These are phyloP conservation scores for Amanita polypyramis DNA, from an alignment of 768 basidiomycete genomes.

Conservation along the genomic window DNA sequence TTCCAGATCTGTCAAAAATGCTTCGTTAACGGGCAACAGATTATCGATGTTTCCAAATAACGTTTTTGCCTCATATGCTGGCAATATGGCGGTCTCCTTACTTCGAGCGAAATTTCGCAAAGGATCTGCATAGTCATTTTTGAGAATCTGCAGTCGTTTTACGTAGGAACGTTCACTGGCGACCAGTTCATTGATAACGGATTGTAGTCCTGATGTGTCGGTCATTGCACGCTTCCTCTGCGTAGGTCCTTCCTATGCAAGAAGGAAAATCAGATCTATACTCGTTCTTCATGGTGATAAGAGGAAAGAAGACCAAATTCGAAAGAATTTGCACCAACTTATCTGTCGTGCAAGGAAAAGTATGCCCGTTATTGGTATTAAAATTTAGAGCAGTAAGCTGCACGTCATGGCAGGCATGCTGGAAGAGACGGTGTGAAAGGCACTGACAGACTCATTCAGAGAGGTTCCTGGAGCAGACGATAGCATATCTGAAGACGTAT, in stretches of 20 bases:
- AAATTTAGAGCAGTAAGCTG: background rate
- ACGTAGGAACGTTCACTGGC: conserved; percentile 88
- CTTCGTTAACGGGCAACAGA: conserved; percentile 81
- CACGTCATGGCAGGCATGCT: background rate
- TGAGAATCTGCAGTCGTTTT: conserved; percentile 70
- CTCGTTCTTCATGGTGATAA: background rate
- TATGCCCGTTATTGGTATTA: background rate
- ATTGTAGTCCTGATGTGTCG: conserved; percentile 53
- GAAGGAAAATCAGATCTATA: background rate
- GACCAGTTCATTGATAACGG: conserved; percentile 79
- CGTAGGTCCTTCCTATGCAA: conserved; percentile 24
- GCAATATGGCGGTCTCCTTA: conserved; percentile 81
- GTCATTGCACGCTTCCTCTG: conserved; percentile 53
- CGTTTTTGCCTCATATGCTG: conserved; percentile 83
- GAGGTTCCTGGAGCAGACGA: conserved; percentile 30
- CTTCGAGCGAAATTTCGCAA: conserved; percentile 75
- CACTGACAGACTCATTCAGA: conserved; percentile 33
- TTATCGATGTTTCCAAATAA: conserved; percentile 93
- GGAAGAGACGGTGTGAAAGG: background rate
- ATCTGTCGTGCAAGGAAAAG: conserved; percentile 1
- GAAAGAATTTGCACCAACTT: conserved; percentile 5
- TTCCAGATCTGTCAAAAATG: conserved; percentile 77
- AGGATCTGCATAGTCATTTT: conserved; percentile 85
- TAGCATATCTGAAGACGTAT: conserved; percentile 37
- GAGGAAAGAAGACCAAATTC: background rate